A percentile compares a stretch with the other conserved stretches of the same genome.
Conservation (phyloP, 2,329 filamentous ascomycete species). For the Pseudocercospora eumusae region DNA sequence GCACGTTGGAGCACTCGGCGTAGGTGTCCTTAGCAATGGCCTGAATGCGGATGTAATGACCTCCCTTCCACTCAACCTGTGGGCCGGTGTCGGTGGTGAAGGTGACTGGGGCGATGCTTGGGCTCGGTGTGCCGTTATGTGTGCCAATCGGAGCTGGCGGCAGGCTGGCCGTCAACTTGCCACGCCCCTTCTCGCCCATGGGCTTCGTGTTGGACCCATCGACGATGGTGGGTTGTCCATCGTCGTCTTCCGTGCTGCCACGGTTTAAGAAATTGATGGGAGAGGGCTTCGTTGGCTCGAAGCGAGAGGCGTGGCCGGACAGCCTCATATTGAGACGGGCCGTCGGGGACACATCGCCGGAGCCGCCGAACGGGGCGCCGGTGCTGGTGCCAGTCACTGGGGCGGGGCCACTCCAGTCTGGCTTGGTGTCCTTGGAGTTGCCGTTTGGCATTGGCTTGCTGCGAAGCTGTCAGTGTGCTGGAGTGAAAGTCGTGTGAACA, state of each 20-base stretch:
- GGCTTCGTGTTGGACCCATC: constrained; percentile 14
- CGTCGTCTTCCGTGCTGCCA: constrained; percentile 24
- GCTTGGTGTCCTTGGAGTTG: background rate
- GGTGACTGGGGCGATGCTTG: background rate
- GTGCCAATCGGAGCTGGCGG: constrained; percentile 26
- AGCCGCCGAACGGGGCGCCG: constrained; percentile 3
- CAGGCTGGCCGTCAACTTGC: background rate
- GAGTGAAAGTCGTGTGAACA: background rate
- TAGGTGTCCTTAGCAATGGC: constrained; percentile 12
- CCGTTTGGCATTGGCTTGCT: background rate
- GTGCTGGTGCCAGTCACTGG: background rate
- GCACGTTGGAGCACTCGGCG: background rate
- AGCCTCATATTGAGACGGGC: background rate
- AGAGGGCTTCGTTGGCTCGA: constrained; percentile 4
- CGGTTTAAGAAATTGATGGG: constrained; percentile 23
- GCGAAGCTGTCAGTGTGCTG: constrained; percentile 8
- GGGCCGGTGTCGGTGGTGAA: constrained; percentile 34
- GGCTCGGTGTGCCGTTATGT: constrained; percentile 4
- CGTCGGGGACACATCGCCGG: background rate
- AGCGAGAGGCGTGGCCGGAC: constrained; percentile 8
- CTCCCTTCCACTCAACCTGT: constrained; percentile 18
- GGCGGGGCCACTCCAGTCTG: background rate
- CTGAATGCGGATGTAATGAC: constrained; percentile 31
- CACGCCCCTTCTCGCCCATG: constrained; percentile 6
- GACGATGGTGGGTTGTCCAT: constrained; percentile 11